Evolutionary conservation across 2,329 filamentous ascomycete species (phyloP).

Genomic region (Ophiostoma sp.): DNA sequence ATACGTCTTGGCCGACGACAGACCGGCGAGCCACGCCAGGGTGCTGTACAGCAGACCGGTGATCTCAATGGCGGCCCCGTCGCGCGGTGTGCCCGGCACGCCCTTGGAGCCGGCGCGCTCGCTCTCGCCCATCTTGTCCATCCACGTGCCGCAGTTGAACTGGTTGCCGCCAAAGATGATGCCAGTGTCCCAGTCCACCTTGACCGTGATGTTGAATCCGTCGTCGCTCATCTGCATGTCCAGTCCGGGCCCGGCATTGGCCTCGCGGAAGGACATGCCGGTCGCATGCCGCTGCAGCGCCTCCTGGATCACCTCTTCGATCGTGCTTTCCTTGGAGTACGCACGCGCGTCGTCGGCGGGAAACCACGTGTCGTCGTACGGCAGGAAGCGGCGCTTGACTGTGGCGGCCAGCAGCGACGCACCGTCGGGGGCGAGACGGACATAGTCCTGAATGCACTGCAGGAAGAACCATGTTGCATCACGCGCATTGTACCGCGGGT

Average conservation of each 20-base stretch:
- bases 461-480: conserved; percentile 98
- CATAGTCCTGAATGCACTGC: conserved; percentile 92
- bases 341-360: conserved; percentile 71
- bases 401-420: conserved; percentile 66
- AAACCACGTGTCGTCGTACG: conserved; percentile 96
- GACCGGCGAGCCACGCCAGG: conserved; percentile 67
- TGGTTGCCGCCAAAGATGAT: conserved; percentile 93
- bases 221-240: conserved; percentile 90
- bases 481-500: conserved; percentile 88
- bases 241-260: conserved; percentile 82
- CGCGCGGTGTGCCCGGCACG: conserved; percentile 89
- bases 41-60: conserved; percentile 89
- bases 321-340: conserved; percentile 75
- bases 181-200: conserved; percentile 85
- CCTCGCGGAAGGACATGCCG: conserved; percentile 87
- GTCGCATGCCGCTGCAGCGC: conserved; percentile 84
- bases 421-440: conserved; percentile 73
- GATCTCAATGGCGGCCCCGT: conserved; percentile 92
- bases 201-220: conserved; percentile 87
- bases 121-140: conserved; percentile 99
- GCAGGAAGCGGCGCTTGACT: conserved; percentile 79
- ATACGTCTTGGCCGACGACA: conserved; percentile 65
- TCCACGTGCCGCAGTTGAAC: conserved; percentile 95
- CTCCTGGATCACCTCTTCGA: conserved; percentile 89
- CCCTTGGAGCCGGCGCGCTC: conserved; percentile 86